Base-by-base conservation (phyloP, 768 basidiomycete species). In the Mycena sanguinolenta region DNA sequence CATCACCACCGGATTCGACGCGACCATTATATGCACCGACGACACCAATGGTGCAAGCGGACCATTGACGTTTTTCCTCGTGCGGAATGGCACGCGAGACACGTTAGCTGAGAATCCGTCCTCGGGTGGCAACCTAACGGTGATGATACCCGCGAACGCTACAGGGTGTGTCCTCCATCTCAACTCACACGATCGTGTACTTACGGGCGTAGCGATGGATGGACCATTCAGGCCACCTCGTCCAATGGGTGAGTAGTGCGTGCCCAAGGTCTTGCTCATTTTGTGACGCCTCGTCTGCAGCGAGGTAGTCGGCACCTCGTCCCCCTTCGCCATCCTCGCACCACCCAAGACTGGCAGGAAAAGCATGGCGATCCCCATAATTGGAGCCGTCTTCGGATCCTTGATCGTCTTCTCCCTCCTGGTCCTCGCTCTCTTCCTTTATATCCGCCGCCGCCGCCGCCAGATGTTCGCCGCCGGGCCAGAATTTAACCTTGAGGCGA, bases 371-470 rank as follows among this genome's bases (percentile, higher is more conserved):
- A 69, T 52, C 1, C 61, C 61, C 12, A 62, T 52, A 17, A 19
- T 70, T 19, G 72, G 62, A 5, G 69, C 55, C 21, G 72, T 70
- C 27, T 16, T 67, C 38, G 58, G 19, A 28, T 58, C 61, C 36
- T 36, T 73, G n/a, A 1, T 67, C 1, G 34, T 23, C 17, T 3
- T 73, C 27, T 52, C 65, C 1, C 58, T 70, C 57, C 36, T 68
- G 14, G 38, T 70, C 10, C 46, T 70, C 53, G 65, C 21, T 7
- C 44, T 53, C 12, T 70, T 73, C 68, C 8, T 69, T 27, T 67
- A 60, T 62, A 34, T 17, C 27, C 72, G 72, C 54, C 72, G 72
- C 46, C 72, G 69, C 61, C 72, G 69, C 61, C 72, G 57, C 23
- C 69, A 64, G 5, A 17, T 49, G 36, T n/a, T 21, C 28, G 23